phyloP scores from a whole-genome alignment of 495 filamentous ascomycete genomes.

The Peziza echinospora region DNA sequence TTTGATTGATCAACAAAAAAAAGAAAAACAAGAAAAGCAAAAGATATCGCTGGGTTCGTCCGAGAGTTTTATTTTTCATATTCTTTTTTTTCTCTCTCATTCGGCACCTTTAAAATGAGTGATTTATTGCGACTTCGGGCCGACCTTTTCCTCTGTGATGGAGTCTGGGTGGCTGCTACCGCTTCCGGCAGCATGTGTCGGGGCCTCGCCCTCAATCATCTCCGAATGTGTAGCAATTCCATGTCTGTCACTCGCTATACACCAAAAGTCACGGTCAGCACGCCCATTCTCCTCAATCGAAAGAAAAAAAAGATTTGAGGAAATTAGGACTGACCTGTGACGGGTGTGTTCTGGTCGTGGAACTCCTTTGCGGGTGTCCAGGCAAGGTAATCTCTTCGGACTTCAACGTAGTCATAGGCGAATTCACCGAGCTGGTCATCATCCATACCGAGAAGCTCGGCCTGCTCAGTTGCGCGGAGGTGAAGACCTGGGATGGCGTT shows the following conservation, averaged over 20 bases:
- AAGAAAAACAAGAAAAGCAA: no score
- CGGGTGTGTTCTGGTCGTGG: slow-evolving; percentile 1
- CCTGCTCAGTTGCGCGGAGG: slow-evolving; percentile 80
- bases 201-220: slow-evolving; percentile 15
- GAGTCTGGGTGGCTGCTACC: neutral
- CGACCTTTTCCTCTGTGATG: neutral
- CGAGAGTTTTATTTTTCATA: no score
- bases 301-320: neutral
- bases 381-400: slow-evolving; percentile 86
- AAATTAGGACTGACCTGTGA: slow-evolving; percentile 1
- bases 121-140: no score
- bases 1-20: no score
- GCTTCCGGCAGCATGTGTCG: no score
- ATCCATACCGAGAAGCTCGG: slow-evolving; percentile 96
- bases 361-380: slow-evolving; percentile 65
- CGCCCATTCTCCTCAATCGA: neutral
- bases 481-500: slow-evolving; percentile 76
- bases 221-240: slow-evolving; percentile 22
- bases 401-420: slow-evolving; percentile 98
- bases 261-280: neutral
- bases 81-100: no score
- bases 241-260: slow-evolving; percentile 27
- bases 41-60: no score
- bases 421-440: slow-evolving; percentile 98
- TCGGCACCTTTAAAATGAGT: no score